Evolutionary conservation across 768 basidiomycete genomes (phyloP).

Genomic region (Rhodotorula paludigena): DNA sequence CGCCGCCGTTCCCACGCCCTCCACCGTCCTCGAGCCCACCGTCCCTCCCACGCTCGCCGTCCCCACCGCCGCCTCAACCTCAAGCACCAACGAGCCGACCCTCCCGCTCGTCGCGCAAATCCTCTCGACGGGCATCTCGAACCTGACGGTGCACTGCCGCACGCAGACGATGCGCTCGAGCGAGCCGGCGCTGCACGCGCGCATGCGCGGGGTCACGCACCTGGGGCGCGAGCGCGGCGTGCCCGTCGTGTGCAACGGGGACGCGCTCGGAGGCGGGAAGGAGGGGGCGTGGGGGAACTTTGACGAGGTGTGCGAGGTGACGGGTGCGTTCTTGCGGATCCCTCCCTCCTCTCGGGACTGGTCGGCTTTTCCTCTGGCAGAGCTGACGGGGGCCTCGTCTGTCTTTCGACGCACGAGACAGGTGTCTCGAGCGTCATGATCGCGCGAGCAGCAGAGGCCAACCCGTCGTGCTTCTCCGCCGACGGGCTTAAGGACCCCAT

Average conservation of each 20-base stretch:
- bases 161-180: conserved; percentile 83
- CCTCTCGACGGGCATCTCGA: conserved; percentile 76
- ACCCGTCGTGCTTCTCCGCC: conserved; percentile 75
- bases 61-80: neutral
- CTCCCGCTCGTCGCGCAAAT: conserved; percentile 83
- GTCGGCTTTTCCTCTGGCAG: too few species aligned
- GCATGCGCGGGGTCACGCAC: conserved; percentile 71
- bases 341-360: too few species aligned
- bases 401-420: too few species aligned
- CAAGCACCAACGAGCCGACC: conserved; percentile 57
- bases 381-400: too few species aligned
- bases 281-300: conserved; percentile 68
- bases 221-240: conserved; percentile 54
- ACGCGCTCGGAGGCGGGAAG: conserved; percentile 62
- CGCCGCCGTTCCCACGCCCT: neutral
- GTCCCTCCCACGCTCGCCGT: neutral
- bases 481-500: conserved; percentile 66
- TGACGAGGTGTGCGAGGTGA: conserved; percentile 54
- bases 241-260: conserved; percentile 91
- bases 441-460: conserved; percentile 86
- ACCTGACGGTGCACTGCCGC: conserved; percentile 89
- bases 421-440: conserved; percentile 92
- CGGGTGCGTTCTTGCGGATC: conserved; percentile 62
- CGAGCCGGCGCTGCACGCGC: conserved; percentile 70
- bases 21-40: neutral